Evolutionary conservation across 345 rosid genomes (phyloP).

Genomic region (Mallotus nudiflorus): DNA sequence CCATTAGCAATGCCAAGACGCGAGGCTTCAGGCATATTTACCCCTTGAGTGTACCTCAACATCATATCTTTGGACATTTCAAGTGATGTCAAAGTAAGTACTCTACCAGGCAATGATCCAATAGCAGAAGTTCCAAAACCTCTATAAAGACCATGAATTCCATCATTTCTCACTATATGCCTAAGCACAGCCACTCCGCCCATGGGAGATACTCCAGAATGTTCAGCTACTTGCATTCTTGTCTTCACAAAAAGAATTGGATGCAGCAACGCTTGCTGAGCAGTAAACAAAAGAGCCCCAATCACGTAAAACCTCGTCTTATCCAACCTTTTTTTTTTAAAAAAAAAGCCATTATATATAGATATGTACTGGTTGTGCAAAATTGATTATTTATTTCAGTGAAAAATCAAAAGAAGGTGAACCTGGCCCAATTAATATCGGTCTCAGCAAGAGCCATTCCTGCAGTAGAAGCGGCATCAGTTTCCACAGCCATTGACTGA

Average conservation of each 20-base stretch:
- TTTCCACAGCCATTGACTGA: conserved; percentile 34
- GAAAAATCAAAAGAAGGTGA: neutral
- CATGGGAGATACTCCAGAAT: conserved; percentile 41
- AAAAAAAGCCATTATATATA: neutral
- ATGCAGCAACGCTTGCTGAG: conserved; percentile 54
- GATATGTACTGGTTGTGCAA: too few species aligned
- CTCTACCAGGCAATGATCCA: conserved; percentile 62
- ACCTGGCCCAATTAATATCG: conserved; percentile 67
- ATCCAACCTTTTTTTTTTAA: too few species aligned
- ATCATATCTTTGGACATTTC: conserved; percentile 58
- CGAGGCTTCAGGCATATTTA: conserved; percentile 51
- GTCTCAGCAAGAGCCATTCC: conserved; percentile 51
- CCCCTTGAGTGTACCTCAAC: conserved; percentile 41
- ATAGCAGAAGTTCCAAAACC: conserved; percentile 64
- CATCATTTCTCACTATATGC: conserved; percentile 44
- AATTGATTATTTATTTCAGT: neutral
- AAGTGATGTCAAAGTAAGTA: conserved; percentile 56
- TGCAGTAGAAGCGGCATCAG: conserved; percentile 35
- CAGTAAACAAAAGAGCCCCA: conserved; percentile 62
- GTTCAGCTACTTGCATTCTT: conserved; percentile 54
- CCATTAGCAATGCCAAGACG: conserved; percentile 64
- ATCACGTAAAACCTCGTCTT: conserved; percentile 57
- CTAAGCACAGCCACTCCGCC: conserved; percentile 38
- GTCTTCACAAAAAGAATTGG: conserved; percentile 64
- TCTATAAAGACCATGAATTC: conserved; percentile 49